Percentiles rank a stretch among this genome's conserved stretches.
phyloP scores from a whole-genome alignment of 2,329 filamentous ascomycete genomes.

The Ophiostoma fasciatum region DNA sequence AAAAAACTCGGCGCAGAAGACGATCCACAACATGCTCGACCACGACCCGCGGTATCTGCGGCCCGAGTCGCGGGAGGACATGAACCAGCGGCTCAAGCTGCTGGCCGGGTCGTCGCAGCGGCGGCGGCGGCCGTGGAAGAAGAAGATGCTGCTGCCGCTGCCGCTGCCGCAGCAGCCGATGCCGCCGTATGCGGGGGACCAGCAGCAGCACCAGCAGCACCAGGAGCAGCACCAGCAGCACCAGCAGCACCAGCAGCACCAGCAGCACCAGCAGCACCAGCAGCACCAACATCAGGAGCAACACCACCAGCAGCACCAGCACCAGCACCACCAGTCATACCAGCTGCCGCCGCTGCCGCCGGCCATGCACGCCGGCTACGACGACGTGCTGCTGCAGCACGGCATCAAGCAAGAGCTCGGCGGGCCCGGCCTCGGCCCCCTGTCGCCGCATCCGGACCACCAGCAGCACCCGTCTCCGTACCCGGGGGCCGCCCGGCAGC shows the following conservation, averaged over 20 bases:
- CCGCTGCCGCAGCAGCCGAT: too few relatives aligned
- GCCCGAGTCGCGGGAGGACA: constrained; percentile 34
- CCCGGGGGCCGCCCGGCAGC: too few relatives aligned
- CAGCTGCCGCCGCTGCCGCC: constrained; percentile 5
- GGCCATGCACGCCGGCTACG: too few relatives aligned
- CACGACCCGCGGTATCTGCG: constrained; percentile 44
- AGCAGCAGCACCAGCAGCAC: background rate
- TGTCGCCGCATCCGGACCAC: too few relatives aligned
- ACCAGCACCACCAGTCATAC: constrained; percentile 1
- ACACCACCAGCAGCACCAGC: constrained; percentile 2
- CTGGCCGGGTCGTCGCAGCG: constrained; percentile 26
- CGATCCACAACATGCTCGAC: constrained; percentile 38
- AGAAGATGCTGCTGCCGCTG: too few relatives aligned
- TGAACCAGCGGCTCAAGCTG: constrained; percentile 33
- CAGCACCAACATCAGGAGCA: constrained; percentile 4
- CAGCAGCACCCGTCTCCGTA: constrained; percentile 4
- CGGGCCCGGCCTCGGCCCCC: too few relatives aligned
- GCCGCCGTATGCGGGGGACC: background rate
- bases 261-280: background rate
- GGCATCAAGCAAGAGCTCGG: background rate
- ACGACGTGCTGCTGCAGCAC: background rate
- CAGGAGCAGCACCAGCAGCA: constrained; percentile 4
- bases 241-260: constrained; percentile 1
- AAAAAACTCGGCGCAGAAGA: constrained; percentile 44
- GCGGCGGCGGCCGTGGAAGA: constrained; percentile 10